These are phyloP conservation scores for Colletotrichum horii DNA, from an alignment of 2,329 filamentous ascomycete genomes.

Conservation along the genomic window DNA sequence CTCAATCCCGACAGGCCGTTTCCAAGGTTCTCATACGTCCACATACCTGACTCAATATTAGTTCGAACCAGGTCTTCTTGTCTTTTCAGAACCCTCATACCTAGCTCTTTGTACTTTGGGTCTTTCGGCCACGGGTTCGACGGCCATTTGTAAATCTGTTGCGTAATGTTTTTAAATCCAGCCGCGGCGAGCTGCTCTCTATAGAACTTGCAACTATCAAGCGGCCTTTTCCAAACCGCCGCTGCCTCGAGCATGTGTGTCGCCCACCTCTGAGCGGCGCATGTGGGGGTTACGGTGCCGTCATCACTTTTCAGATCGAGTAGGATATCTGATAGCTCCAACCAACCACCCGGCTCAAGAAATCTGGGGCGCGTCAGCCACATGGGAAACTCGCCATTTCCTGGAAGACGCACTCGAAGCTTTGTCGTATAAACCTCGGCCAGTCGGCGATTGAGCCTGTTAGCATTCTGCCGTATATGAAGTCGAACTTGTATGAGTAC, in stretches of 20 bases:
- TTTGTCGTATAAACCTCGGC: conserved; percentile 40
- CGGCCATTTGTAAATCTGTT: conserved; percentile 54
- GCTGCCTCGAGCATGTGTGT: conserved; percentile 34
- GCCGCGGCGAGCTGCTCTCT: conserved; percentile 50
- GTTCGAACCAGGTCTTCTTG: neutral
- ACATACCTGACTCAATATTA: conserved; percentile 12
- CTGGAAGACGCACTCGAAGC: conserved; percentile 31
- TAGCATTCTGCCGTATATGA: conserved; percentile 45
- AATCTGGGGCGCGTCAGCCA: conserved; percentile 16
- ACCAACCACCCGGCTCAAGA: conserved; percentile 48
- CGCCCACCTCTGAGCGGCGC: conserved; percentile 36
- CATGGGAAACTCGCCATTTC: neutral
- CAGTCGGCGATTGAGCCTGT: conserved; percentile 38
- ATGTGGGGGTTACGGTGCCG: conserved; percentile 32
- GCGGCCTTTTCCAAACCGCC: conserved; percentile 30
- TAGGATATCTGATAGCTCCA: conserved; percentile 48
- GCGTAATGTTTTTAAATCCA: conserved; percentile 57
- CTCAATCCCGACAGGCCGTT: conserved; percentile 39
- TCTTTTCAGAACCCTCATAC: conserved; percentile 25
- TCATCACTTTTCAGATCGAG: conserved; percentile 46
- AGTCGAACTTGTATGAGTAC: conserved; percentile 43
- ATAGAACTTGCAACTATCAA: conserved; percentile 32
- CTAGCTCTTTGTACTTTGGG: conserved; percentile 55
- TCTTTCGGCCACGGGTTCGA: conserved; percentile 58
- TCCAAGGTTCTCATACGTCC: conserved; percentile 37